Evolutionary conservation across 2,329 filamentous ascomycete species (phyloP), one percentile per base, ranked within the genome.

Genomic region (Ascocoryne sarcoides): DNA sequence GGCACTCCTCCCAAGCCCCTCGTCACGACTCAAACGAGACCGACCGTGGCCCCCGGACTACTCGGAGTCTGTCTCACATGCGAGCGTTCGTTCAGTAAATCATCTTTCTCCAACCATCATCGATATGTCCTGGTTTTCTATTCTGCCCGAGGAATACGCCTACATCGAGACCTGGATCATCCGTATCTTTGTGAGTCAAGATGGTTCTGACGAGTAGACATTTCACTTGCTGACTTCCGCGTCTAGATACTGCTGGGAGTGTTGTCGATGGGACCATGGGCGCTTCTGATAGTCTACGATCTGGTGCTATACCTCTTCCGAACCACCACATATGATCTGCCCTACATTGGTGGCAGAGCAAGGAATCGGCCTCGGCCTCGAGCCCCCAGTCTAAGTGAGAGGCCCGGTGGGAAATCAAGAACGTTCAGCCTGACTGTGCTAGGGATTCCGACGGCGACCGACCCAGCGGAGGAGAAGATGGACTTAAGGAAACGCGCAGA

Each of bases 81-180:
- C n/a, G n/a, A n/a, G n/a, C n/a, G n/a, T n/a, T n/a, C n/a, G n/a
- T n/a, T n/a, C n/a, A n/a, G n/a, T n/a, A n/a, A n/a, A n/a, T n/a
- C n/a, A n/a, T 28, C 16, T 16, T 23, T 28, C n/a, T 34, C 35
- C 23, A 37, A 40, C 21, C 34, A n/a, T n/a, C n/a, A n/a, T n/a
- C n/a, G n/a, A n/a, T n/a, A 83, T 83, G 79, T 71, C 72, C 32
- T 71, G 75, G 66, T 76, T 78, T 48, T 82, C 79, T 2, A 71
- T 84, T 43, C 69, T 84, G 23, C 79, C 79, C 1, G 64, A 69
- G 14, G 65, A 70, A 42, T 65, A 81, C 39, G 69, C 65, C 31
- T 64, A 66, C 29, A 57, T 82, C 38, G 79, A 84, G 57, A 71
- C 67, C 37, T 82, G 76, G 76, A 64, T 76, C 42, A 71, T 71